Conservation (phyloP, 2,329 filamentous ascomycete genomes). For the Stenocarpella maydis region DNA sequence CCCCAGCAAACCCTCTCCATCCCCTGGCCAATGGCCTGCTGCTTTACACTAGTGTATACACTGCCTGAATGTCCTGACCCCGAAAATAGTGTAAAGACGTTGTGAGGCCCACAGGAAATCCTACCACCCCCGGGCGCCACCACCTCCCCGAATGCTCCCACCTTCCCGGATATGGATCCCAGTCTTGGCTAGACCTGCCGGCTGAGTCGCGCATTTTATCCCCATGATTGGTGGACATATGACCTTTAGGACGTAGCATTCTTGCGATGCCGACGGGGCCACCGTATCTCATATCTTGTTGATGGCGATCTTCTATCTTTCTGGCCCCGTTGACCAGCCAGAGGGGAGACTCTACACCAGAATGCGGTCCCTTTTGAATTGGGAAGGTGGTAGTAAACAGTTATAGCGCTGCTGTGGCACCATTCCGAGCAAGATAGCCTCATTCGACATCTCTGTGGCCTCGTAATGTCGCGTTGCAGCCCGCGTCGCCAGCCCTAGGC, state of each 20-base stretch:
- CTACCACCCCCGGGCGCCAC: neutral
- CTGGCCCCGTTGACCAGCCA: neutral
- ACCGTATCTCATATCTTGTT: slow-evolving; percentile 12
- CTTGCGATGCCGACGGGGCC: slow-evolving; percentile 2
- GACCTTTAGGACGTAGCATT: neutral
- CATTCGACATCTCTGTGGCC: slow-evolving; percentile 5
- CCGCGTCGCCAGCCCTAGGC: neutral
- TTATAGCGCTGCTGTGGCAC: neutral
- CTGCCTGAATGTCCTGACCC: neutral
- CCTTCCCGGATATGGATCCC: neutral
- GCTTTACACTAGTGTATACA: too few species aligned
- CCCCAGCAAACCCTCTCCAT: slow-evolving; percentile 6
- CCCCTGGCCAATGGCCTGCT: slow-evolving; percentile 13
- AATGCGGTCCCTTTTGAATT: neutral
- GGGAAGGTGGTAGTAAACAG: slow-evolving; percentile 29
- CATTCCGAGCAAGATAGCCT: slow-evolving; percentile 25
- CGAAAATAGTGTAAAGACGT: neutral
- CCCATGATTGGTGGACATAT: slow-evolving; percentile 20
- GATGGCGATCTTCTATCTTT: slow-evolving; percentile 10
- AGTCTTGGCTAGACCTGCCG: slow-evolving; percentile 25
- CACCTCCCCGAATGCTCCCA: slow-evolving; percentile 5
- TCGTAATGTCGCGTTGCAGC: slow-evolving; percentile 17
- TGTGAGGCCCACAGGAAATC: neutral
- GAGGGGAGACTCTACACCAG: neutral
- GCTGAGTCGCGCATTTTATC: neutral